Evolutionary conservation across 177 flowering plant genomes (phyloP).

Genomic region (Vitis hybrid): DNA sequence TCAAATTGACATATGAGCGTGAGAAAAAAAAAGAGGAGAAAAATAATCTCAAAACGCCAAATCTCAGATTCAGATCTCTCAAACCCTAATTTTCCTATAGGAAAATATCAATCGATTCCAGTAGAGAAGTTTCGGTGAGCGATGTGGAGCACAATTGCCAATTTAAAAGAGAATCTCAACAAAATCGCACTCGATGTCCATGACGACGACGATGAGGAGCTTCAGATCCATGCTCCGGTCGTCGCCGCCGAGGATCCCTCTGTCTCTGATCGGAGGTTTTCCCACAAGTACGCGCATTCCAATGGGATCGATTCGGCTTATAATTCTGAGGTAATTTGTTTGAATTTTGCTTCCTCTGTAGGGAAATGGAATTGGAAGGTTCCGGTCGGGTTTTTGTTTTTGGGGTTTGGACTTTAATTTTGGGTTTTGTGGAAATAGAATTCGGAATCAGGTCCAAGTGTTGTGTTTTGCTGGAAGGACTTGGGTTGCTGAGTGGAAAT

Average conservation of each 20-base stretch:
- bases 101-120: too few relatives aligned
- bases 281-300: conserved; percentile 59
- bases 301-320: conserved; percentile 50
- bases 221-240: conserved; percentile 39
- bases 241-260: conserved; percentile 36
- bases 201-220: conserved; percentile 54
- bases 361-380: not conserved
- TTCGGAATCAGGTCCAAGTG: too few relatives aligned
- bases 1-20: too few relatives aligned
- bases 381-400: not conserved
- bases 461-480: too few relatives aligned
- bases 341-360: not conserved
- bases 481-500: too few relatives aligned
- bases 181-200: conserved; percentile 89
- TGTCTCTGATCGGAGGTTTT: conserved; percentile 51
- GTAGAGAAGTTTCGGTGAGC: conserved; percentile 1
- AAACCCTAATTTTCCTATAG: too few relatives aligned
- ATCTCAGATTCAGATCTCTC: too few relatives aligned
- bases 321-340: conserved; percentile 52
- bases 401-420: not conserved
- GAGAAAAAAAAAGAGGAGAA: too few relatives aligned
- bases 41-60: too few relatives aligned
- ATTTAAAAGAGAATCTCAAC: conserved; percentile 77
- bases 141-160: conserved; percentile 82
- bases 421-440: too few relatives aligned